Evolutionary conservation across 768 basidiomycete species (phyloP), one percentile per base, ranked within the genome.

Genomic region (Tremella yokohamensis): DNA sequence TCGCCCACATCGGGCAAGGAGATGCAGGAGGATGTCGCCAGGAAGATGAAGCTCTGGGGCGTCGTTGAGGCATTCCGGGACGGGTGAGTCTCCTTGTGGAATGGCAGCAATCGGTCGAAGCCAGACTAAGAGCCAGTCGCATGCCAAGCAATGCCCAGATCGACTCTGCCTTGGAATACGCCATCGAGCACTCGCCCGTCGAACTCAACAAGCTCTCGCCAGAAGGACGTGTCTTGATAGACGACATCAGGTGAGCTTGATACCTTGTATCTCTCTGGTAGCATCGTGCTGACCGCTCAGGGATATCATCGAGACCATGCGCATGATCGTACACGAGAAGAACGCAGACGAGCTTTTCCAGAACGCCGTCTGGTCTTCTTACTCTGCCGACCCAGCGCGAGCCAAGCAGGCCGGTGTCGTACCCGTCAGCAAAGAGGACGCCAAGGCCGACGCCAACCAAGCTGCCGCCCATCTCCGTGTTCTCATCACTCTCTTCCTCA

Each of bases 331-430:
- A n/a, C 69, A 79, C 49, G 82, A 87, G 66, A 96, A 94, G 83
- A 96, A 96, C 69, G 68, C 68, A 20, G 92, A 94, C 65, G 91
- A 97, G 78, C 82, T 97, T 40, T 81, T 96, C 75, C 94, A 97
- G 77, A 86, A 88, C 68, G 93, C 94, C 65, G 77, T 93, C 40
- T 92, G 87, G 87, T 83, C 63, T 25, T 65, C 68, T 8, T 58
- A 66, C 49, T 40, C 44, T 37, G 78, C 85, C 18, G 73, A 82
- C 52, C 67, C 80, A 18, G 54, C 68, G n/a, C 62, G 71, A 52
- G 77, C 74, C 40, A 79, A 73, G 54, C 73, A 79, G 59, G 69
- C 74, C 38, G 80, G 79, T 54, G 76, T 80, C 26, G 63, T 77
- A 55, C 82, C 83, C n/a, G 79, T 83, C n/a, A 81, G 82, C 59